Evolutionary conservation across 140 eudicot species (phyloP).

Genomic region (Senecio squalidus): DNA sequence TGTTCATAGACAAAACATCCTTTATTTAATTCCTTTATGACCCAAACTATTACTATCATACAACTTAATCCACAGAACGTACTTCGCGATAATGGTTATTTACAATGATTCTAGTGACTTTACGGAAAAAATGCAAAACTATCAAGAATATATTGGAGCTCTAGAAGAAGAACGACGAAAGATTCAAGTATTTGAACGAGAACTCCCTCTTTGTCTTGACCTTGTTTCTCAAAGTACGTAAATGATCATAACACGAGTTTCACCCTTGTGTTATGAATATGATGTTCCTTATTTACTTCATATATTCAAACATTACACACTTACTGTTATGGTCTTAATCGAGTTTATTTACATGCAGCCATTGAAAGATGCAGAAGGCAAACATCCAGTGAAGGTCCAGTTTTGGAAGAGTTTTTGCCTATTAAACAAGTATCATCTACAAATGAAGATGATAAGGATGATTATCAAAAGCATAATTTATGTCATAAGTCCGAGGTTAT

Average conservation of each 20-base stretch:
- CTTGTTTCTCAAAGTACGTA: conserved; percentile 67
- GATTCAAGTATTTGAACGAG: conserved; percentile 77
- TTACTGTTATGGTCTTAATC: too few relatives aligned
- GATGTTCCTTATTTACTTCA: too few relatives aligned
- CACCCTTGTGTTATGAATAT: background rate
- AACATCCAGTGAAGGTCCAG: conserved; percentile 44
- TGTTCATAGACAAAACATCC: conserved; percentile 26
- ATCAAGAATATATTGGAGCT: conserved; percentile 44
- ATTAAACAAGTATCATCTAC: conserved; percentile 41
- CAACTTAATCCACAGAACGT: background rate
- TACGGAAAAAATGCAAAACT: conserved; percentile 39
- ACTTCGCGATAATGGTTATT: conserved; percentile 21
- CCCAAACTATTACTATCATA: background rate
- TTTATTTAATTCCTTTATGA: too few relatives aligned
- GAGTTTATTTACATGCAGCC: too few relatives aligned
- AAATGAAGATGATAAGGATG: conserved; percentile 34
- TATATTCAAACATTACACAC: too few relatives aligned
- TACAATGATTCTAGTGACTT: conserved; percentile 18
- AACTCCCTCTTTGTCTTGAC: conserved; percentile 83
- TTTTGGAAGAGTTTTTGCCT: conserved; percentile 76
- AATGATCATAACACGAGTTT: background rate
- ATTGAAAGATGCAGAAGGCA: conserved; percentile 62
- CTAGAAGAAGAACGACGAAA: conserved; percentile 66
- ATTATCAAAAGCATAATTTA: background rate
- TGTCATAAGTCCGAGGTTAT: background rate